Evolutionary conservation across 1,284 basidiomycete genomes (phyloP), one percentile per base, ranked within the genome.

Genomic region (Ustilago crameri): DNA sequence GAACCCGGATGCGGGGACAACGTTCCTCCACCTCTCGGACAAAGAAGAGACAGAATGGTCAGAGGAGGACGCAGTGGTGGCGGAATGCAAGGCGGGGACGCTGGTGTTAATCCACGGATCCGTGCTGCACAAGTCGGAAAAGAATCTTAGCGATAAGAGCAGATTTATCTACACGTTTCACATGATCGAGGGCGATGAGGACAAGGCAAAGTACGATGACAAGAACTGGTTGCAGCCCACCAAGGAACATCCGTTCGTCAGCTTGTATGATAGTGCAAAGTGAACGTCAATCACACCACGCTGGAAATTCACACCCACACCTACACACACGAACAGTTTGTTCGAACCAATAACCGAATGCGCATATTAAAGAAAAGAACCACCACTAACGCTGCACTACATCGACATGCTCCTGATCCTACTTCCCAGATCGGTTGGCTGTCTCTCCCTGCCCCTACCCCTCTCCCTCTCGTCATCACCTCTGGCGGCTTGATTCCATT

Each of bases 81-180:
- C 62, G 20, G 74, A 72, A 26, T 79, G 77, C 41, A 56, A 60
- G n/a, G 75, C 77, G 2, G 75, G 75, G 0, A 67, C 75, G 2
- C 42, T 80, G 24, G 78, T 80, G 7, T 45, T 80, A 5, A 80
- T 80, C 47, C 77, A 80, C 40, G 78, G 78, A 15, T 69, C 62
- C 18, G 78, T 80, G 15, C 40, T 79, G 40, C 78, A 80, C 55
- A 78, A 76, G 66, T 63, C 57, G 51, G 70, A 76, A 38, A 74
- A 73, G 71, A 78, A 77, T 49, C 12, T 56, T 2, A 62, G 61
- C 27, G 52, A 64, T 2, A 67, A 65, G 44, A 68, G 62, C 27
- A 30, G 78, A 1, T 79, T 74, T 63, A 80, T 80, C 58, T 80
- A 80, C 50, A 80, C 78, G 2, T 79, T 75, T 62, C 78, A 80